Conservation (phyloP, 2,329 filamentous ascomycete genomes). For the Neonectria sp. region DNA sequence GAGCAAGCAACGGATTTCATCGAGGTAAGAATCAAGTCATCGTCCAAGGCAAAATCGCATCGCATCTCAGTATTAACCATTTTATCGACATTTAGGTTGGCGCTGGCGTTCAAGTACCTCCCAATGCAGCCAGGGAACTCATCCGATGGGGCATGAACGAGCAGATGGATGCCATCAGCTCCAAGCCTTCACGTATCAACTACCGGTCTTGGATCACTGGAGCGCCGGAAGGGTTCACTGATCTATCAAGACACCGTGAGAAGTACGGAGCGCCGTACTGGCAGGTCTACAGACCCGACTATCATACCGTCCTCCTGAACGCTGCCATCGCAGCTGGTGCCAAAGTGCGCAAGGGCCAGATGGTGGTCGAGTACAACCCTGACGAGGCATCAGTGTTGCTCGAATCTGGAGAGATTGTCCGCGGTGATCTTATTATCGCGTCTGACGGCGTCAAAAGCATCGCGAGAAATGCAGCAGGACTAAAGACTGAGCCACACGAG, state of each 20-base stretch:
- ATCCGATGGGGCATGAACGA: slow-evolving; percentile 26
- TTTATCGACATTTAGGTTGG: slow-evolving; percentile 3
- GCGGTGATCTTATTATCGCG: slow-evolving; percentile 14
- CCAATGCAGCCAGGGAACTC: slow-evolving; percentile 22
- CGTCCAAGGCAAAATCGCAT: not conserved
- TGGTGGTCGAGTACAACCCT: slow-evolving; percentile 10
- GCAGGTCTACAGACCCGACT: slow-evolving; percentile 26
- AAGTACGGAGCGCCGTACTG: slow-evolving; percentile 24
- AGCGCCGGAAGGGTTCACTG: slow-evolving; percentile 8
- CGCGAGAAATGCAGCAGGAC: slow-evolving; percentile 9
- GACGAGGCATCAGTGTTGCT: slow-evolving; percentile 7
- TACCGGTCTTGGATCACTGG: slow-evolving; percentile 23
- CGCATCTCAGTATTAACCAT: too few species aligned
- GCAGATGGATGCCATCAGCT: slow-evolving; percentile 25
- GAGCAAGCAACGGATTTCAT: slow-evolving; percentile 28
- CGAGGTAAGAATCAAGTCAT: slow-evolving; percentile 6
- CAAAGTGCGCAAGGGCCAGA: slow-evolving; percentile 15
- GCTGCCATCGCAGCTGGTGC: slow-evolving; percentile 16
- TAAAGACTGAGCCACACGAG: slow-evolving; percentile 25
- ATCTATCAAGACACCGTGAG: slow-evolving; percentile 13
- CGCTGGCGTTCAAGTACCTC: slow-evolving; percentile 28
- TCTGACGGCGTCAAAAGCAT: slow-evolving; percentile 30
- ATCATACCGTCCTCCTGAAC: slow-evolving; percentile 16
- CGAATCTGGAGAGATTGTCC: slow-evolving; percentile 17
- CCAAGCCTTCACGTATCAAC: slow-evolving; percentile 23